Base-by-base conservation (phyloP, 768 basidiomycete genomes). In the Hygrocybe punicea region DNA sequence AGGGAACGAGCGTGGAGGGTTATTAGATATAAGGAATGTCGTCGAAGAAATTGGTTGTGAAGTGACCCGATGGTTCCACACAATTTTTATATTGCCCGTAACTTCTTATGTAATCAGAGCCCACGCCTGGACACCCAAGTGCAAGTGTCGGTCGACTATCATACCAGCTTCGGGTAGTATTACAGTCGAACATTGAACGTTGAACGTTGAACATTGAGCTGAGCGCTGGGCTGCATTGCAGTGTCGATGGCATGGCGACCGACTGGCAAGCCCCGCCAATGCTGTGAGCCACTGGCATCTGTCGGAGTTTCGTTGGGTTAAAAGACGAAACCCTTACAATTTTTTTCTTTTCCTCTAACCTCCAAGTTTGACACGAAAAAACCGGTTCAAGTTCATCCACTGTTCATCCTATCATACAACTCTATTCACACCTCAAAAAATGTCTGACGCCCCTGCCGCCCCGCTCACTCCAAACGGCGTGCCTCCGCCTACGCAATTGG, bases 391-490 rank as follows among this genome's bases (percentile, higher is more conserved):
- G 83, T 82, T 81, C 84, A 84, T 77, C 75, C 74, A 61, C 56
- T 73, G 74, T 76, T 75, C 78, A 75, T 73, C 74, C 71, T 69
- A 70, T 68, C 73, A 70, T n/a, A n/a, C n/a, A n/a, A n/a, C n/a
- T n/a, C 77, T 72, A 71, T 72, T 75, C 80, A 80, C 76, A 76
- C 69, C 74, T 71, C 77, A 76, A 81, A 81, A 73, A 78, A 92
- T 92, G 90, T 92, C 91, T 80, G 89, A 91, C 71, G 90, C 88
- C 87, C 87, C 84, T 80, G 86, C 86, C 86, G 86, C 89, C 81
- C 79, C 76, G 75, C 84, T 87, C 76, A 81, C 83, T 58, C 84
- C 87, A 78, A 88, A 88, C 75, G 90, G 90, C 86, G 87, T 79
- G 82, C 81, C 84, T 84, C 84, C 84, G 78, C 82, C 78, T 82